Evolutionary conservation across 2,329 filamentous ascomycete genomes (phyloP).

Genomic region (Diaporthe citriasiana): DNA sequence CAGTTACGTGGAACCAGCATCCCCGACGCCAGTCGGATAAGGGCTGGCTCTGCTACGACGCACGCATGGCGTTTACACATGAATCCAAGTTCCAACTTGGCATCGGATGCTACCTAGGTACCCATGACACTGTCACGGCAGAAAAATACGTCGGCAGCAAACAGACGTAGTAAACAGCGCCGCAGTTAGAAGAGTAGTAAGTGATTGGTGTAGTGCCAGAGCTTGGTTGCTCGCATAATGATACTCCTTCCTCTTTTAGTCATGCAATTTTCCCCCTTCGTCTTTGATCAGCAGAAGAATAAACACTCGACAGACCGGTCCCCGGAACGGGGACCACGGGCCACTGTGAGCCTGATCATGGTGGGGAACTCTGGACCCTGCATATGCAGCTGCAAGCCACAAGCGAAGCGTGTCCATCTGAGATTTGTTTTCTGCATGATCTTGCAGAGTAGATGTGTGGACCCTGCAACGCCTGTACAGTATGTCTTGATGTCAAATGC

Average conservation of each 20-base stretch:
- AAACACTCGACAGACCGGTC: not conserved
- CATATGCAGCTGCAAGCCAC: conserved; percentile 18
- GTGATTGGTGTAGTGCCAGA: not conserved
- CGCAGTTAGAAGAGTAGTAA: not conserved
- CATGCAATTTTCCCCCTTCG: not conserved
- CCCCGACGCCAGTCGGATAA: conserved; percentile 14
- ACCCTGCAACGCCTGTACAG: conserved; percentile 17
- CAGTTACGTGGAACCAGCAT: not conserved
- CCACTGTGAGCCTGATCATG: not conserved
- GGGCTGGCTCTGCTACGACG: too few species aligned
- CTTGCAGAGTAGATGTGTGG: not conserved
- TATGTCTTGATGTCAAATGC: not conserved
- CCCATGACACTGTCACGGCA: not conserved
- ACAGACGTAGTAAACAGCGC: not conserved
- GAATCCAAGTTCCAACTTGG: not conserved
- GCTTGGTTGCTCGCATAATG: not conserved
- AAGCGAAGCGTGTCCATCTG: conserved; percentile 1
- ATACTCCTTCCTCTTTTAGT: not conserved
- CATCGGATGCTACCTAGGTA: not conserved
- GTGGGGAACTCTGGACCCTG: not conserved
- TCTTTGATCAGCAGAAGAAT: not conserved
- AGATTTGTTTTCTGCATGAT: not conserved
- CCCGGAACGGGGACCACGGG: too few species aligned
- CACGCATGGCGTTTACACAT: not conserved
- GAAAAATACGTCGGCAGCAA: not conserved